phyloP scores from a whole-genome alignment of 805 yeast species.

The Saturnispora besseyi region DNA sequence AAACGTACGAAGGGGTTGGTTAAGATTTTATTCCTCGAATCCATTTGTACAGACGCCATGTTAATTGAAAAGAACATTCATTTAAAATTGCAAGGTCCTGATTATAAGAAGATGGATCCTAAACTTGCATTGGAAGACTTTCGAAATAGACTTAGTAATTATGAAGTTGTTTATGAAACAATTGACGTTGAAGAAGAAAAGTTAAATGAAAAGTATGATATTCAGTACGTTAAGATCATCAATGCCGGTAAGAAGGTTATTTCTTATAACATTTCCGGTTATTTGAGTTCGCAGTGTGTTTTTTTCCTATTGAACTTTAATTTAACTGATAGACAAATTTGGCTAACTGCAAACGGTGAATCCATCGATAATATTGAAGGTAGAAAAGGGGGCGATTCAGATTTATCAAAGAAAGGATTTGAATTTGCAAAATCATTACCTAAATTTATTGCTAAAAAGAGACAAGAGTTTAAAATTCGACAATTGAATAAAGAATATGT shows the following conservation, averaged over 20 bases:
- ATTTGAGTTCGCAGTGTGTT: slow-evolving; percentile 47
- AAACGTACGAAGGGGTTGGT: slow-evolving; percentile 26
- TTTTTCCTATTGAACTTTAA: slow-evolving; percentile 40
- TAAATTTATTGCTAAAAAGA: slow-evolving; percentile 26
- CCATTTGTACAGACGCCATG: slow-evolving; percentile 72
- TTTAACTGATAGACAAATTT: slow-evolving; percentile 29
- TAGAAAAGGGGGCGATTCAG: slow-evolving; percentile 28
- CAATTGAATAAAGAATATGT: slow-evolving; percentile 28
- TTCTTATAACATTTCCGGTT: slow-evolving; percentile 48
- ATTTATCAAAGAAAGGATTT: slow-evolving; percentile 23
- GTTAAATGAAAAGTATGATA: slow-evolving; percentile 38
- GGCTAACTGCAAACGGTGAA: slow-evolving; percentile 31
- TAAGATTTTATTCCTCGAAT: slow-evolving; percentile 48
- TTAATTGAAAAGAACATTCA: slow-evolving; percentile 78
- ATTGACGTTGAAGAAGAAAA: slow-evolving; percentile 51
- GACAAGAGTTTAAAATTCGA: slow-evolving; percentile 28
- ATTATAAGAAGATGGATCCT: slow-evolving; percentile 79
- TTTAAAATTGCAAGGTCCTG: slow-evolving; percentile 87
- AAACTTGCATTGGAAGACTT: slow-evolving; percentile 74
- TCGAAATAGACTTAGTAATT: slow-evolving; percentile 68
- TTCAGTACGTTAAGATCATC: slow-evolving; percentile 54
- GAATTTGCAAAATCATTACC: slow-evolving; percentile 29
- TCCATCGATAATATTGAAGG: slow-evolving; percentile 21
- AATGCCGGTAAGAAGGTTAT: slow-evolving; percentile 53
- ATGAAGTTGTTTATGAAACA: slow-evolving; percentile 84